These are phyloP conservation scores for Chenopodium berlandieri DNA, from an alignment of 148 eudicot genomes.

Conservation along the genomic window DNA sequence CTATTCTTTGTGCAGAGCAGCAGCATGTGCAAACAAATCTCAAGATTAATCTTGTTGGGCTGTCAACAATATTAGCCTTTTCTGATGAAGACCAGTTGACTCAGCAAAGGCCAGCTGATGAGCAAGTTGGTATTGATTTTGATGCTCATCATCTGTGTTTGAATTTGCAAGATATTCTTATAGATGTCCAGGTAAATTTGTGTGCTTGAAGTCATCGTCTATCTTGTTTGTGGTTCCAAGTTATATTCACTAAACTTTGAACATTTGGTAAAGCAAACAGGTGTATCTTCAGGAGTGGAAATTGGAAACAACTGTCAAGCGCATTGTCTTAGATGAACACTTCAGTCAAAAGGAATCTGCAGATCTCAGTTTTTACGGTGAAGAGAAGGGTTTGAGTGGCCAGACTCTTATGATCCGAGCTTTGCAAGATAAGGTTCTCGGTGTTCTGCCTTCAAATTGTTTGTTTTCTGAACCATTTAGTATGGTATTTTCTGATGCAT, in stretches of 20 bases:
- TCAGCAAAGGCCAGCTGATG: constrained; percentile 25
- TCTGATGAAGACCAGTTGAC: constrained; percentile 54
- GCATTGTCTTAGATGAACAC: constrained; percentile 60
- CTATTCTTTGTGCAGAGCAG: constrained; percentile 56
- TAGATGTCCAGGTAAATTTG: constrained; percentile 64
- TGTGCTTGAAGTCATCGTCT: constrained; percentile 18
- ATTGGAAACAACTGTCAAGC: constrained; percentile 58
- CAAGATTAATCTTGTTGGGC: constrained; percentile 56
- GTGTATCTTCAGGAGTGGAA: constrained; percentile 61
- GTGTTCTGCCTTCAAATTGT: constrained; percentile 48
- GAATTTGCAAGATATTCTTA: constrained; percentile 40
- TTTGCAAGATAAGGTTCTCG: constrained; percentile 62
- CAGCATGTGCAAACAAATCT: constrained; percentile 84
- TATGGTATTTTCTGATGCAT: constrained; percentile 26
- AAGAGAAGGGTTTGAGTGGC: constrained; percentile 29
- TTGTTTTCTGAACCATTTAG: constrained; percentile 30
- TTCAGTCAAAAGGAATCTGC: constrained; percentile 31
- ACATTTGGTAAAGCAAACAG: constrained; percentile 61
- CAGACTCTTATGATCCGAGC: constrained; percentile 41
- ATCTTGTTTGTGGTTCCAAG: constrained; percentile 10
- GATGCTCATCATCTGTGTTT: constrained; percentile 52
- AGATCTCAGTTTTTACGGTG: constrained; percentile 26
- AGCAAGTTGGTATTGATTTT: constrained; percentile 32
- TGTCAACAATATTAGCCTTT: constrained; percentile 58
- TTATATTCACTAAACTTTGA: constrained; percentile 35